These are phyloP conservation scores for Zymoseptoria pseudotritici DNA, from an alignment of 2,329 filamentous ascomycete species.

Conservation along the genomic window DNA sequence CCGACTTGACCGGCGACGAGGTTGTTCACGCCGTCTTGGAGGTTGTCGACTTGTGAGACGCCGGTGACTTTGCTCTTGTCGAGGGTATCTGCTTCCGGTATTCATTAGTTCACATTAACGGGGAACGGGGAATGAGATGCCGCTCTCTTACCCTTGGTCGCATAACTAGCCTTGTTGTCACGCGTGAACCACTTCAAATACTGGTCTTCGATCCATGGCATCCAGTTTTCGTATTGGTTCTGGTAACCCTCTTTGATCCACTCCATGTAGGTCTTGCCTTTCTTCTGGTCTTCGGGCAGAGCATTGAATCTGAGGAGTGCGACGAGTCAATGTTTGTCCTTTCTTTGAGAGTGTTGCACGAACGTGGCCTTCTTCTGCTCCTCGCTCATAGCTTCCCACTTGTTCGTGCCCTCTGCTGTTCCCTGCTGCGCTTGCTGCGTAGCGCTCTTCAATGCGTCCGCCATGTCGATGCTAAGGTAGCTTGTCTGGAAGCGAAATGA, in stretches of 20 bases:
- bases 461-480: conserved; percentile 1
- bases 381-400: conserved; percentile 30
- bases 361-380: conserved; percentile 28
- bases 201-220: conserved; percentile 68
- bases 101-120: neutral
- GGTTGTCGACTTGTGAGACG: conserved; percentile 57
- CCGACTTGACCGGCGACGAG: conserved; percentile 58
- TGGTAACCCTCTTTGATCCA: conserved; percentile 60
- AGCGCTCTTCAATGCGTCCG: conserved; percentile 17
- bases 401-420: conserved; percentile 18
- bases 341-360: neutral
- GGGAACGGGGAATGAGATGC: neutral
- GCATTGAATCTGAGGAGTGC: conserved; percentile 17
- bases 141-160: conserved; percentile 53
- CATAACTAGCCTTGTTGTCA: conserved; percentile 68
- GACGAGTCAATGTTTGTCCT: neutral
- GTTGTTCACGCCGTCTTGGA: conserved; percentile 61
- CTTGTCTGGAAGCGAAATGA: neutral
- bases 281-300: conserved; percentile 26
- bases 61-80: conserved; percentile 64
- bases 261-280: conserved; percentile 39
- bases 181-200: conserved; percentile 67
- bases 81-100: conserved; percentile 48
- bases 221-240: conserved; percentile 65
- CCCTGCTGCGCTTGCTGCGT: conserved; percentile 11